phyloP scores from a whole-genome alignment of 1,284 basidiomycete genomes.

The Irpex sp. region DNA sequence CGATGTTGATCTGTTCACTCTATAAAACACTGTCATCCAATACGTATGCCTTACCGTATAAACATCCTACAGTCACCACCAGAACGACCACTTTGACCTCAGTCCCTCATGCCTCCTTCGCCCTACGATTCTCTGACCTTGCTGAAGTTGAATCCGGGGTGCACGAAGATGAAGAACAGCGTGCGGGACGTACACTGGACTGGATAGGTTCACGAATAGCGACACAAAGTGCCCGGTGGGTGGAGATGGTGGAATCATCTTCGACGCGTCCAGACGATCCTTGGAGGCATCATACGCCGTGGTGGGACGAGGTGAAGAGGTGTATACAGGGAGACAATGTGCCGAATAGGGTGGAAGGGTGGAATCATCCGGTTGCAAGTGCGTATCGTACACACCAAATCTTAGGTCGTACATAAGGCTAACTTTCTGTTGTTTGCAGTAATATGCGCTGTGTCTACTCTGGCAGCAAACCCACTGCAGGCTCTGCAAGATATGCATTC shows the following conservation, averaged over 20 bases:
- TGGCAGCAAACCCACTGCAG: constrained; percentile 71
- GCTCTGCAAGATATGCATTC: constrained; percentile 68
- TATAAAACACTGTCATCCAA: neutral
- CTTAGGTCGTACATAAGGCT: constrained; percentile 9
- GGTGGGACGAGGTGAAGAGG: constrained; percentile 78
- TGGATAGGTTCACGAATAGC: constrained; percentile 74
- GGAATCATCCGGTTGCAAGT: constrained; percentile 83
- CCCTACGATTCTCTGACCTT: constrained; percentile 73
- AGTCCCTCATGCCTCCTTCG: constrained; percentile 66
- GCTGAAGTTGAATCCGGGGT: constrained; percentile 64
- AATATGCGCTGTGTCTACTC: constrained; percentile 74
- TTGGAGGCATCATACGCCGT: constrained; percentile 51
- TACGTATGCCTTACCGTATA: neutral
- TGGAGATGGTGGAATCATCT: constrained; percentile 39
- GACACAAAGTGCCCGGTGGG: constrained; percentile 60
- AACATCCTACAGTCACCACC: constrained; percentile 54
- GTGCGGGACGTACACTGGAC: constrained; percentile 72
- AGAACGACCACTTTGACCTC: constrained; percentile 68
- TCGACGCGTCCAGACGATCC: constrained; percentile 25
- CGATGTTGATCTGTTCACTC: neutral
- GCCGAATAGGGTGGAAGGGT: constrained; percentile 66
- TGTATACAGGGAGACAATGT: constrained; percentile 74
- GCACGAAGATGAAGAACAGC: constrained; percentile 71
- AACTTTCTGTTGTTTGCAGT: constrained; percentile 37
- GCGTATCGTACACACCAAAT: constrained; percentile 27